These are phyloP conservation scores for Paecilomyces dactylethromorphus DNA, from an alignment of 2,329 filamentous ascomycete species.

Conservation along the genomic window DNA sequence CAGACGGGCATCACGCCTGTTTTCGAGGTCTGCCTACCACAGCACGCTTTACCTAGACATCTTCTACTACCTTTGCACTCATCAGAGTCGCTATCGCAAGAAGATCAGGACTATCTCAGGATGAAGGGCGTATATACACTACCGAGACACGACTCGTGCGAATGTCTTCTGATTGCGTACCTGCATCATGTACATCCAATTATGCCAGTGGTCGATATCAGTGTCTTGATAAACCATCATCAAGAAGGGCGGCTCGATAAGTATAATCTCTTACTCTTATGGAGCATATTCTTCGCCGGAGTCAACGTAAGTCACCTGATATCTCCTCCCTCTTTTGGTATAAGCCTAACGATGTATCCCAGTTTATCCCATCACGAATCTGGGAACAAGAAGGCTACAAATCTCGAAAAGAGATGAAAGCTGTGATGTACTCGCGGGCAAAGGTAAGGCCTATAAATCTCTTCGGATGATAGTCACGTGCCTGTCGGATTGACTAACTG, in stretches of 20 bases:
- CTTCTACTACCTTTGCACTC: slow-evolving; percentile 12
- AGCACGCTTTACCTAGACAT: slow-evolving; percentile 12
- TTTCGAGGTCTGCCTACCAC: slow-evolving; percentile 13
- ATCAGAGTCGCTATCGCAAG: background rate
- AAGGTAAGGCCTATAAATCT: slow-evolving; percentile 23
- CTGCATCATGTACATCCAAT: slow-evolving; percentile 33
- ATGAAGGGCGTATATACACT: slow-evolving; percentile 29
- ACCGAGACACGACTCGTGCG: slow-evolving; percentile 20
- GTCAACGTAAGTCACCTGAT: slow-evolving; percentile 18
- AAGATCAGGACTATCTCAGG: slow-evolving; percentile 1
- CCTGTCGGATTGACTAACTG: background rate
- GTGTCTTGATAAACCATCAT: slow-evolving; percentile 20
- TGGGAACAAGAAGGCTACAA: slow-evolving; percentile 24
- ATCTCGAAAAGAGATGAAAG: slow-evolving; percentile 30
- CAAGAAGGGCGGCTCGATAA: slow-evolving; percentile 17
- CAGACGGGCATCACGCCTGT: slow-evolving; percentile 15
- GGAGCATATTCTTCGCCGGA: slow-evolving; percentile 35
- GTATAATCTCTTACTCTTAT: slow-evolving; percentile 32
- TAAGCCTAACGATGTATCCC: background rate
- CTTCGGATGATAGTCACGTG: background rate
- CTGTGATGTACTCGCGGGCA: slow-evolving; percentile 30
- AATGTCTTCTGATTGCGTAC: slow-evolving; percentile 27
- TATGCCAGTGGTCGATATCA: slow-evolving; percentile 29
- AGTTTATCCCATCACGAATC: slow-evolving; percentile 18
- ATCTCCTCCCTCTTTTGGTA: background rate